Evolutionary conservation across 495 filamentous ascomycete genomes (phyloP).

Genomic region (Podospora bellae-mahoneyi): DNA sequence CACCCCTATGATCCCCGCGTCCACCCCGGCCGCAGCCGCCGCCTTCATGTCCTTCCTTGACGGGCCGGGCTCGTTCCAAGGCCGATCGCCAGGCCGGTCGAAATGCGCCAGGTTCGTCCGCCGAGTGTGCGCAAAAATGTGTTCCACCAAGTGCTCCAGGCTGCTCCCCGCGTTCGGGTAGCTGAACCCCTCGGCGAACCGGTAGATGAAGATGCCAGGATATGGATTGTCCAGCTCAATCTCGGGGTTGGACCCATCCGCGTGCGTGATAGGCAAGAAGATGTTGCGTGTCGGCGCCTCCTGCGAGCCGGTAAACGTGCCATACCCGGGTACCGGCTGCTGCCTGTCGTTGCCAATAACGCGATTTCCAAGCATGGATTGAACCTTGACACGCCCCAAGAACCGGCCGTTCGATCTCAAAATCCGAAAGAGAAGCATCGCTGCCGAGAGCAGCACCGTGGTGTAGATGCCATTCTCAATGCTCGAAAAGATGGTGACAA

Average conservation of each 20-base stretch:
- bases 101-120: conserved; percentile 68
- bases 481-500: conserved; percentile 81
- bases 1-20: conserved; percentile 40
- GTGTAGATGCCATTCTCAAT: conserved; percentile 94
- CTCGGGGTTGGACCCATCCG: conserved; percentile 86
- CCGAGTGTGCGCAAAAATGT: conserved; percentile 73
- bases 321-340: conserved; percentile 40
- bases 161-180: conserved; percentile 94
- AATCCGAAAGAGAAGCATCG: conserved; percentile 79
- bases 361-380: conserved; percentile 84
- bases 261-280: conserved; percentile 85
- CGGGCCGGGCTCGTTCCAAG: conserved; percentile 94
- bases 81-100: conserved; percentile 71
- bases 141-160: conserved; percentile 70
- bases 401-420: conserved; percentile 84
- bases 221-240: conserved; percentile 76
- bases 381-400: conserved; percentile 81
- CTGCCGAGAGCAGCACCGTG: conserved; percentile 70
- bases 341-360: conserved; percentile 56
- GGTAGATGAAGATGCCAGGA: conserved; percentile 95
- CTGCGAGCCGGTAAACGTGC: conserved; percentile 44
- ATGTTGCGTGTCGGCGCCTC: conserved; percentile 58
- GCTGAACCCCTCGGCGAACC: conserved; percentile 95
- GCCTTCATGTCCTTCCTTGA: conserved; percentile 38
- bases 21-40: conserved; percentile 35